Percentiles rank a stretch among this genome's conserved stretches.
Evolutionary conservation across 768 basidiomycete species (phyloP).

Genomic region (Aureoboletus auriporus): DNA sequence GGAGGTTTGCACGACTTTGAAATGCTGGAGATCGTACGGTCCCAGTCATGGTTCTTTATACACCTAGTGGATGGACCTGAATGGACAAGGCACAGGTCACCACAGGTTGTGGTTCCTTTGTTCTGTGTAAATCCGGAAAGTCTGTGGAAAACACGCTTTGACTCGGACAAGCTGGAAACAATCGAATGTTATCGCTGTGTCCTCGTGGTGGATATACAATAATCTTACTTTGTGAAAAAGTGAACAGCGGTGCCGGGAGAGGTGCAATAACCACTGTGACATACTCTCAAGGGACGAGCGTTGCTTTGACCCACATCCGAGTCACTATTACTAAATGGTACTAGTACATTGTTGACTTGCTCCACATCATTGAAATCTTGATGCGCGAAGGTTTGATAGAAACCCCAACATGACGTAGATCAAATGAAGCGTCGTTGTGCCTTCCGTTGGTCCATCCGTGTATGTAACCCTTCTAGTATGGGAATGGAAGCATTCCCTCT

Average conservation of each 20-base stretch:
- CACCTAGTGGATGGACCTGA: neutral
- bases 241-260: too few species aligned
- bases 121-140: slow-evolving; percentile 9
- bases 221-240: too few species aligned
- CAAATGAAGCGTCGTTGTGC: too few species aligned
- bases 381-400: neutral
- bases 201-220: slow-evolving; percentile 6
- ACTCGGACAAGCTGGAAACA: slow-evolving; percentile 1
- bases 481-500: slow-evolving; percentile 15
- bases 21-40: neutral
- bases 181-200: neutral
- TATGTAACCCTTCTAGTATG: slow-evolving; percentile 11
- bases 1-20: neutral
- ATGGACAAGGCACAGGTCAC: slow-evolving; percentile 11
- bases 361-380: too few species aligned
- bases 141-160: slow-evolving; percentile 9
- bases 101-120: slow-evolving; percentile 18
- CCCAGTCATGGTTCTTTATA: slow-evolving; percentile 11
- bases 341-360: too few species aligned
- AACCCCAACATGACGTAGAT: too few species aligned
- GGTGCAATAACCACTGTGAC: too few species aligned
- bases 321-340: too few species aligned
- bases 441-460: too few species aligned
- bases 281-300: too few species aligned
- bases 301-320: too few species aligned